A percentile compares a stretch with the other conserved stretches of the same genome.
Evolutionary conservation across 2,329 filamentous ascomycete species (phyloP).

Genomic region (Cladophialophora yegresii): DNA sequence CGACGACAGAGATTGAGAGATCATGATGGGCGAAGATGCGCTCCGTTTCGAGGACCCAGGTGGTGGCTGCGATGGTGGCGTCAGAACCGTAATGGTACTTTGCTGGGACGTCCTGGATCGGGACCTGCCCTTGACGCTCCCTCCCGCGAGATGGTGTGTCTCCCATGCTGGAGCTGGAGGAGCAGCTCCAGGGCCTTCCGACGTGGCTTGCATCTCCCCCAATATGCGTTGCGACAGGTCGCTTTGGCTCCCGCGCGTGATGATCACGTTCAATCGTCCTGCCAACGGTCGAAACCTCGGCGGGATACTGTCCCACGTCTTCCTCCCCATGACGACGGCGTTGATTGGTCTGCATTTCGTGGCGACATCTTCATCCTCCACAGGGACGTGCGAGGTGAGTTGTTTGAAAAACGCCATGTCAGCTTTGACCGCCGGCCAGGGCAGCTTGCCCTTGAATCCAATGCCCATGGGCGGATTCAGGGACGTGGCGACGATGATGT

Average conservation of each 20-base stretch:
- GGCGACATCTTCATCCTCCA: slow-evolving; percentile 31
- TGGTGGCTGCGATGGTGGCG: slow-evolving; percentile 13
- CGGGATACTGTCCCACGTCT: slow-evolving; percentile 93
- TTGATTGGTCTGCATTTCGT: slow-evolving; percentile 51
- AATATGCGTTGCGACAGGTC: slow-evolving; percentile 41
- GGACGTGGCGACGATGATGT: slow-evolving; percentile 57
- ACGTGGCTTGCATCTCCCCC: slow-evolving; percentile 40
- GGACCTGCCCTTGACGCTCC: not conserved
- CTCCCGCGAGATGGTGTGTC: not conserved
- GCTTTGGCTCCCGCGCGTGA: slow-evolving; percentile 57
- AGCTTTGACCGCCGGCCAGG: slow-evolving; percentile 83
- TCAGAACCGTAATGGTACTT: slow-evolving; percentile 17
- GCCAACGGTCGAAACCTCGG: slow-evolving; percentile 74
- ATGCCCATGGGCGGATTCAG: slow-evolving; percentile 79
- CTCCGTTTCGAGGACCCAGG: slow-evolving; percentile 9
- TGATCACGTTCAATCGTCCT: slow-evolving; percentile 77
- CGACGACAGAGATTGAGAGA: slow-evolving; percentile 24
- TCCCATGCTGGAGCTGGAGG: slow-evolving; percentile 8
- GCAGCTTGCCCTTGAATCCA: slow-evolving; percentile 73
- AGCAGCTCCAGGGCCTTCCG: slow-evolving; percentile 27
- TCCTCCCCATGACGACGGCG: slow-evolving; percentile 94
- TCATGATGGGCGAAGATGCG: slow-evolving; percentile 22
- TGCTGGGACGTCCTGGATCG: not conserved
- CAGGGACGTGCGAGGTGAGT: slow-evolving; percentile 61
- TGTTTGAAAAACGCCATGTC: slow-evolving; percentile 97